These are phyloP conservation scores for Echites panduratus DNA, from an alignment of 257 asterid genomes.

Conservation along the genomic window DNA sequence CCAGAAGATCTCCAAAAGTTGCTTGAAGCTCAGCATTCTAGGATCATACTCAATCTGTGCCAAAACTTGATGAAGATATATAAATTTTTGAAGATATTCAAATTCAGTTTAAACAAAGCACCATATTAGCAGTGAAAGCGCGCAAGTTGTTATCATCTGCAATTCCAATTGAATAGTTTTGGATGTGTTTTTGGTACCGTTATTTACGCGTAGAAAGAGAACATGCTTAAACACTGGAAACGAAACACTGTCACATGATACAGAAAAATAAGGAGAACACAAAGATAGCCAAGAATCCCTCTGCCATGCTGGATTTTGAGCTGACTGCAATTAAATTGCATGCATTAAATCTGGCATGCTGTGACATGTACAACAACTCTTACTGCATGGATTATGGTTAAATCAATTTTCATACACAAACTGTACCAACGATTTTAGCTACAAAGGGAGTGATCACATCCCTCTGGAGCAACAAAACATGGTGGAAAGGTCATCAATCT, in stretches of 20 bases:
- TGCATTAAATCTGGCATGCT: background rate
- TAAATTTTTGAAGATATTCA: background rate
- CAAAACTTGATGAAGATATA: constrained; percentile 1
- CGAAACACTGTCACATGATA: background rate
- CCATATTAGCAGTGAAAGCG: background rate
- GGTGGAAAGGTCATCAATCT: background rate
- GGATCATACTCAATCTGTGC: constrained; percentile 93
- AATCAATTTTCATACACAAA: background rate
- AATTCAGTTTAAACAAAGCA: background rate
- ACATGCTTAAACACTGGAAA: background rate
- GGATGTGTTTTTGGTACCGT: too few species aligned
- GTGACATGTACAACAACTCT: background rate
- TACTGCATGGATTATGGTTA: background rate
- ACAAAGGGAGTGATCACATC: too few species aligned
- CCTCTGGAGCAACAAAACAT: too few species aligned
- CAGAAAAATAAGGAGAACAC: background rate
- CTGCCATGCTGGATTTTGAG: background rate
- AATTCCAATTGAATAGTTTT: background rate
- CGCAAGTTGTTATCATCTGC: background rate
- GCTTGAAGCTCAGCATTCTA: constrained; percentile 46
- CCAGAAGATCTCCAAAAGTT: constrained; percentile 92
- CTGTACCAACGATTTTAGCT: background rate
- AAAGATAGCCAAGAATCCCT: background rate
- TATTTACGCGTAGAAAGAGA: too few species aligned
- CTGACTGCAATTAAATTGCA: too few species aligned